phyloP scores from a whole-genome alignment of 768 basidiomycete species.

The Boletellus ananiceps region DNA sequence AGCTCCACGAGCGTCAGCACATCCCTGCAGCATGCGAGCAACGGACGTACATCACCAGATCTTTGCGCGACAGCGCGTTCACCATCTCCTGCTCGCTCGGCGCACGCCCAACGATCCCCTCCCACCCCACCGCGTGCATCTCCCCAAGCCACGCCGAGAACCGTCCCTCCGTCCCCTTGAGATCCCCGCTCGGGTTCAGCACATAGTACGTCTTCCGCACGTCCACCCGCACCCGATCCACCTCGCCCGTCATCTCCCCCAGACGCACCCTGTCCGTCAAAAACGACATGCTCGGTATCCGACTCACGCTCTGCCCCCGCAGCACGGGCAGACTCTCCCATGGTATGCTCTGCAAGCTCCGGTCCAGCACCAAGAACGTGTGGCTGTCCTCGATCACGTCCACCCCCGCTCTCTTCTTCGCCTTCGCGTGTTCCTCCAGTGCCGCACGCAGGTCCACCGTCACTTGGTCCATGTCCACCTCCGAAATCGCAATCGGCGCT shows the following conservation, averaged over 20 bases:
- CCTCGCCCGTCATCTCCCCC: conserved; percentile 41
- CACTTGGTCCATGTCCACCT: conserved; percentile 90
- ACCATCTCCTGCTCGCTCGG: conserved; percentile 84
- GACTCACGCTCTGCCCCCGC: conserved; percentile 79
- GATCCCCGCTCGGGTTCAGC: conserved; percentile 90
- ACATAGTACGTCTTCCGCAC: conserved; percentile 72
- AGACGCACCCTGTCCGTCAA: conserved; percentile 76
- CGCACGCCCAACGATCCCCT: conserved; percentile 67
- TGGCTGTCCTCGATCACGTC: conserved; percentile 53
- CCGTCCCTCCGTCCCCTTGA: conserved; percentile 73
- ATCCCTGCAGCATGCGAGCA: neutral
- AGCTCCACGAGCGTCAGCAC: conserved; percentile 43
- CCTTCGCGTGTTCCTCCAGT: conserved; percentile 64
- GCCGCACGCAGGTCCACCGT: conserved; percentile 75
- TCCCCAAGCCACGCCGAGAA: conserved; percentile 75
- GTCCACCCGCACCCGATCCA: conserved; percentile 56
- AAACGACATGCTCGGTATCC: conserved; percentile 90
- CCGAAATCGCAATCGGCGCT: conserved; percentile 79
- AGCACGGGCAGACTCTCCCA: conserved; percentile 94
- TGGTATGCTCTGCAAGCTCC: conserved; percentile 81
- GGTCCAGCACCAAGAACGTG: conserved; percentile 85
- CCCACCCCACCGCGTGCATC: conserved; percentile 78
- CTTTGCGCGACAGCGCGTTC: conserved; percentile 63
- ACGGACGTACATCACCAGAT: conserved; percentile 81
- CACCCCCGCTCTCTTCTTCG: conserved; percentile 30